phyloP scores from a whole-genome alignment of 352 stramenopile genomes.

The Phytophthora fragariaefolia region DNA sequence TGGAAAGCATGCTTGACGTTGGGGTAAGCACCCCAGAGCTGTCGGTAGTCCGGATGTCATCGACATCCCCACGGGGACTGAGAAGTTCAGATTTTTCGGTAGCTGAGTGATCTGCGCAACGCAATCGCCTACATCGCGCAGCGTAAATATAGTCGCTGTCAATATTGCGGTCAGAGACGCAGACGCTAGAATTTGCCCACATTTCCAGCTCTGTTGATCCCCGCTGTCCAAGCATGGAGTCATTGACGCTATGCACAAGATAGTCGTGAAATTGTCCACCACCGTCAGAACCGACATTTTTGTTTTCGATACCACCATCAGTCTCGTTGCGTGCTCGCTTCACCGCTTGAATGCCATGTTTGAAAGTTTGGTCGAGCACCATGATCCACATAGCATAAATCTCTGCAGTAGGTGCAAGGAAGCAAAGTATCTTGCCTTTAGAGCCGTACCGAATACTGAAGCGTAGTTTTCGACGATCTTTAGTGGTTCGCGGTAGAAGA shows the following conservation, averaged over 20 bases:
- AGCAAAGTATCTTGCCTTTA: slow-evolving; percentile 15
- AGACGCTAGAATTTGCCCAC: no score
- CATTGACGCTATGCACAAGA: not conserved
- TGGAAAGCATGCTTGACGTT: not conserved
- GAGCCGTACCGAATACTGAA: slow-evolving; percentile 18
- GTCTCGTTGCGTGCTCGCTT: slow-evolving; percentile 6
- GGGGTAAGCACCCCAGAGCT: not conserved
- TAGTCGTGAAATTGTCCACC: not conserved
- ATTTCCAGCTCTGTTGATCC: not conserved
- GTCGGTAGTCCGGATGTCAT: not conserved
- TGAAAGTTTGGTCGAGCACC: slow-evolving; percentile 8
- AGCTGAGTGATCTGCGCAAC: not conserved
- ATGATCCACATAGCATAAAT: slow-evolving; percentile 16
- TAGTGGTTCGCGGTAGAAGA: slow-evolving; percentile 5
- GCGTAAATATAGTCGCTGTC: not conserved
- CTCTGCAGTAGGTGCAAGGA: slow-evolving; percentile 2
- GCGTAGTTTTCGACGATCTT: slow-evolving; percentile 14
- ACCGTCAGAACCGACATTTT: not conserved
- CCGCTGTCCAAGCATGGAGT: not conserved
- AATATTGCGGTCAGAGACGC: not conserved
- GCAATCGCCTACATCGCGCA: not conserved
- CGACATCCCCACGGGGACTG: not conserved
- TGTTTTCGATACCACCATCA: not conserved
- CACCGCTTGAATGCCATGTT: not conserved
- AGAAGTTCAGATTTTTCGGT: not conserved